Percentiles rank a stretch among this genome's conserved stretches.
These are phyloP conservation scores for Conringia planisiliqua DNA, from an alignment of 345 rosid species.

Conservation along the genomic window DNA sequence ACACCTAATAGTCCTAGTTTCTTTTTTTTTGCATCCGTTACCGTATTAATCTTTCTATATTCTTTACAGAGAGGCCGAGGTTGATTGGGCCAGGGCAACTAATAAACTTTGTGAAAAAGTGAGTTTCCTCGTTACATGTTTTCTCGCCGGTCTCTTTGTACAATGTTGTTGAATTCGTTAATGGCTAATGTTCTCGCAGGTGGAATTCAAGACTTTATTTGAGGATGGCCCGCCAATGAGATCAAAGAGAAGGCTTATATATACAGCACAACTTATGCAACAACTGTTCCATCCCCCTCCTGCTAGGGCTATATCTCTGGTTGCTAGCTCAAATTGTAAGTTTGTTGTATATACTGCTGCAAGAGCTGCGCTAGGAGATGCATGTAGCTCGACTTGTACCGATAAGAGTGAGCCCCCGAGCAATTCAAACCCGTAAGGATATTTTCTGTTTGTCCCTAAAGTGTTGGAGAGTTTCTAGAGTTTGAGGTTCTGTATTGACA, in stretches of 20 bases:
- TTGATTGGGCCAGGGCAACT: slow-evolving; percentile 62
- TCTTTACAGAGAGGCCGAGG: slow-evolving; percentile 60
- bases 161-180: slow-evolving; percentile 10
- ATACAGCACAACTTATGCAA: slow-evolving; percentile 83
- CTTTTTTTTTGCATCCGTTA: background rate
- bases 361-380: slow-evolving; percentile 65
- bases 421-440: slow-evolving; percentile 55
- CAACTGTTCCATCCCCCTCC: slow-evolving; percentile 55
- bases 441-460: background rate
- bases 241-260: slow-evolving; percentile 72
- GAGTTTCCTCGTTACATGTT: slow-evolving; percentile 21
- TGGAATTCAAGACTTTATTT: slow-evolving; percentile 52
- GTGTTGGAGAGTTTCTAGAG: background rate
- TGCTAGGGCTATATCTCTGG: slow-evolving; percentile 41
- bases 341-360: slow-evolving; percentile 44
- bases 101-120: slow-evolving; percentile 75
- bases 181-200: slow-evolving; percentile 41
- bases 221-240: slow-evolving; percentile 50
- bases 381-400: slow-evolving; percentile 47
- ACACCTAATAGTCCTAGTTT: background rate
- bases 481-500: background rate
- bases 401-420: slow-evolving; percentile 32
- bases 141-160: background rate
- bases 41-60: background rate
- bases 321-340: slow-evolving; percentile 49